Conservation (phyloP, 2,329 filamentous ascomycete species). For the Neofusicoccum kwambonambiense region DNA sequence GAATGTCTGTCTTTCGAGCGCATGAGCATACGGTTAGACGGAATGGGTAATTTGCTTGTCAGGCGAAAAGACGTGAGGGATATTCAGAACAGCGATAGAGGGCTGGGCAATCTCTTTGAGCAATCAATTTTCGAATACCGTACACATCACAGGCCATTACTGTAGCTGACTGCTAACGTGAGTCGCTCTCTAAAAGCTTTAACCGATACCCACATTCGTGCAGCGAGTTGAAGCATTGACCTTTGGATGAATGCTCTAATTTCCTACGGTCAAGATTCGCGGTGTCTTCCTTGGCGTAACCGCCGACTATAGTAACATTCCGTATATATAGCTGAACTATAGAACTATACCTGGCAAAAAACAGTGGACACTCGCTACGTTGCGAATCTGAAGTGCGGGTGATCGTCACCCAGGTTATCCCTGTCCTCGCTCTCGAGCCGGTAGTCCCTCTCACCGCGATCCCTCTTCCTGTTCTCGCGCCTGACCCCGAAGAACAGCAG, state of each 20-base stretch:
- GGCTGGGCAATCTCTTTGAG: neutral
- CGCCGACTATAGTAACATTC: too few species aligned
- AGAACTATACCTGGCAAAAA: too few species aligned
- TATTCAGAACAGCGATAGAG: neutral
- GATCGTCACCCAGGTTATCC: constrained; percentile 53
- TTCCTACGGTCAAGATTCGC: too few species aligned
- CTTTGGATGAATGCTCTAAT: too few species aligned
- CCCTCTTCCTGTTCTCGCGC: constrained; percentile 48
- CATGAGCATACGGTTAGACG: neutral
- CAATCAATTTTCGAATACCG: neutral
- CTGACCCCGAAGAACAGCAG: constrained; percentile 43
- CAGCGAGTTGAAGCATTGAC: too few species aligned
- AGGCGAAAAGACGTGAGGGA: neutral
- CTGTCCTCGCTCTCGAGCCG: constrained; percentile 42
- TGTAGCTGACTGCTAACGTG: too few species aligned
- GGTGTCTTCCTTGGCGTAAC: neutral
- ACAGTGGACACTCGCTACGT: constrained; percentile 19
- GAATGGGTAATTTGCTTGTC: neutral
- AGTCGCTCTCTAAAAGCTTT: too few species aligned
- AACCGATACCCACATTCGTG: too few species aligned
- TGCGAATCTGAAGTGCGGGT: constrained; percentile 50
- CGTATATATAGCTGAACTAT: too few species aligned
- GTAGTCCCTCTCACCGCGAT: constrained; percentile 47
- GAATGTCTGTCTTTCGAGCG: neutral
- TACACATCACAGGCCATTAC: too few species aligned